phyloP scores from a whole-genome alignment of 371 early-diverging fungal genomes.

The Cokeromyces recurvatus region DNA sequence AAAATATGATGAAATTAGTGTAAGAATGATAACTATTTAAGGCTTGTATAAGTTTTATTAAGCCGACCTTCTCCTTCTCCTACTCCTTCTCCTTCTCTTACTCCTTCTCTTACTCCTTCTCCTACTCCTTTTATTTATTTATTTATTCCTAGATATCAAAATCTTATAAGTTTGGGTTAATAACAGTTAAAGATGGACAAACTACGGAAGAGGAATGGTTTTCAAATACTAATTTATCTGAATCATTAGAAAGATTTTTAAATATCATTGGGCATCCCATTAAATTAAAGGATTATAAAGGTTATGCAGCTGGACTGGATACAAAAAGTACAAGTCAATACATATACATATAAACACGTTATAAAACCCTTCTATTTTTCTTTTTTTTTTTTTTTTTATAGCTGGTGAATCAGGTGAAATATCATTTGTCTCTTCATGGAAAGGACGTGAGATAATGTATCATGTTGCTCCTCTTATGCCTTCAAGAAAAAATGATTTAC shows the following conservation, averaged over 20 bases:
- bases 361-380: no score
- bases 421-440: constrained; percentile 72
- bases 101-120: no score
- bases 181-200: constrained; percentile 65
- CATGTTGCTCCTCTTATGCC: constrained; percentile 83
- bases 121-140: no score
- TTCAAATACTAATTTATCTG: constrained; percentile 55
- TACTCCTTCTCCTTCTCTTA: no score
- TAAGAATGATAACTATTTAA: constrained; percentile 27
- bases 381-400: not conserved
- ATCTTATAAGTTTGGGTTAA: constrained; percentile 77
- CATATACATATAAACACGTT: no score
- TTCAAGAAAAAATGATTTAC: constrained; percentile 57
- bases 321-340: constrained; percentile 60
- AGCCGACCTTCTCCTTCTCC: no score
- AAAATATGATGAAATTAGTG: constrained; percentile 50
- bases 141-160: constrained; percentile 58
- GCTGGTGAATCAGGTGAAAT: constrained; percentile 72
- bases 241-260: constrained; percentile 59
- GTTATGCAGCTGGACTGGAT: constrained; percentile 82
- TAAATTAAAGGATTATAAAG: constrained; percentile 67
- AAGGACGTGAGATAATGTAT: constrained; percentile 83
- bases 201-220: constrained; percentile 76
- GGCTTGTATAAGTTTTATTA: no score
- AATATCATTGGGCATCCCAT: constrained; percentile 69